Base-by-base conservation (phyloP, 805 yeast species). In the Saitoella complicata region DNA sequence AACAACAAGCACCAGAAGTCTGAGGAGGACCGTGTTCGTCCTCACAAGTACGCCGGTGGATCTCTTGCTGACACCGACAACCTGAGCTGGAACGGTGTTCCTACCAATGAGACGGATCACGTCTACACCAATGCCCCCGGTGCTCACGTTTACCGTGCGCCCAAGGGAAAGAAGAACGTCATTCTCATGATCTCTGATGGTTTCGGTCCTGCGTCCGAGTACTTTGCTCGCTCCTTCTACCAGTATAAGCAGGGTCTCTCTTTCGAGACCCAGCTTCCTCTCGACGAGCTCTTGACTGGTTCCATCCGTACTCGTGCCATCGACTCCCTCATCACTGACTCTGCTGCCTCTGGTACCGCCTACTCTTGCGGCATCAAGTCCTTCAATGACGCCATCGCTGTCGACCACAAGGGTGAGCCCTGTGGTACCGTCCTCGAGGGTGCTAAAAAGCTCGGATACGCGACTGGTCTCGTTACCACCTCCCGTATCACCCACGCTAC, bases 321-420 rank as follows among this genome's bases (percentile, higher is more conserved):
- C 31, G 67, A 70, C 50, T 80, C 94, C 1, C 66, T 82, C 54
- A 74, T 87, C 48, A 87, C 97, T 0, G 97, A 87, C 59, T 82
- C 94, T 31, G 97, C 97, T 7, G 97, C 97, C 2, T 96, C 95
- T 10, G 97, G 95, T 10, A 85, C 95, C 9, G 95, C 94, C 1
- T 87, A 85, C 56, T 70, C 94, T 0, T 84, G 95, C 61, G 88
- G 77, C 5, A 56, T 76, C 54, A 87, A 87, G 65, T 66, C 86
- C 5, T 85, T 83, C 63, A 87, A 87, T 58, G 91, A 91, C n/a
- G 95, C 94, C 8, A 81, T 87, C 58, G 94, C 85, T 11, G 94
- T 87, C n/a, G 71, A 72, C 48, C 75, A 84, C 1, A 63, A 68
- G 32, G 66, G 70, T 41, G 52, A 56, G n/a, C 94, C 96, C 5